These are phyloP conservation scores for Ascodesmis nigricans DNA, from an alignment of 495 filamentous ascomycete species.

Conservation along the genomic window DNA sequence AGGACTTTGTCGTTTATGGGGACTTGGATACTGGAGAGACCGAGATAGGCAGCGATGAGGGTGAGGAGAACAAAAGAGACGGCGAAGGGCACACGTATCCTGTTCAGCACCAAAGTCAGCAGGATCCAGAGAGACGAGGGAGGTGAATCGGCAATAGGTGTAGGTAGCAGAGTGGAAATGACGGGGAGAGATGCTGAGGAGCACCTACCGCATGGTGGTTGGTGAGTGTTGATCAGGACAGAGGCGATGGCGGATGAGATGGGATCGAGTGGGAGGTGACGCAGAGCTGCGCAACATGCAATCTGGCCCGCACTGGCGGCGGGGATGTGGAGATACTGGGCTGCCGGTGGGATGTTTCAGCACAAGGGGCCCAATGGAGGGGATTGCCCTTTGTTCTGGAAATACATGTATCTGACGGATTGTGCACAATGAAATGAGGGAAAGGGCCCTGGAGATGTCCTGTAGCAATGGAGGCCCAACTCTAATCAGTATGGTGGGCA, in stretches of 20 bases:
- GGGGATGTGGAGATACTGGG: no score
- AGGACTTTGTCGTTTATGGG: slow-evolving; percentile 72
- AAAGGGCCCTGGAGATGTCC: no score
- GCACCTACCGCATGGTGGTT: slow-evolving; percentile 14
- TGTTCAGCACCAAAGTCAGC: not conserved
- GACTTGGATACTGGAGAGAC: slow-evolving; percentile 40
- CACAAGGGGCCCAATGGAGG: no score
- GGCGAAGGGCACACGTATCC: slow-evolving; percentile 52
- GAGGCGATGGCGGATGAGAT: not conserved
- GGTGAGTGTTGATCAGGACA: slow-evolving; percentile 5
- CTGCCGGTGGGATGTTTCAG: no score
- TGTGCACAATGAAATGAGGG: no score
- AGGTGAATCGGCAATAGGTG: slow-evolving; percentile 1
- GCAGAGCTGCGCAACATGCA: no score
- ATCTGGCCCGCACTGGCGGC: no score
- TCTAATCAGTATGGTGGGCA: no score
- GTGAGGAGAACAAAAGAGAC: slow-evolving; percentile 58
- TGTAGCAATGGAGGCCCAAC: no score
- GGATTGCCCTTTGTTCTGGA: no score
- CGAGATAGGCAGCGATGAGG: slow-evolving; percentile 54
- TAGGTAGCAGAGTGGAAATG: not conserved
- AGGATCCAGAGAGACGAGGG: slow-evolving; percentile 3
- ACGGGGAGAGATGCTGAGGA: slow-evolving; percentile 1
- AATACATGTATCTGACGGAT: no score
- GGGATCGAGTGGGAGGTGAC: not conserved